Conservation (phyloP, 73 alveolate genomes). For the Paramecium bursaria region DNA sequence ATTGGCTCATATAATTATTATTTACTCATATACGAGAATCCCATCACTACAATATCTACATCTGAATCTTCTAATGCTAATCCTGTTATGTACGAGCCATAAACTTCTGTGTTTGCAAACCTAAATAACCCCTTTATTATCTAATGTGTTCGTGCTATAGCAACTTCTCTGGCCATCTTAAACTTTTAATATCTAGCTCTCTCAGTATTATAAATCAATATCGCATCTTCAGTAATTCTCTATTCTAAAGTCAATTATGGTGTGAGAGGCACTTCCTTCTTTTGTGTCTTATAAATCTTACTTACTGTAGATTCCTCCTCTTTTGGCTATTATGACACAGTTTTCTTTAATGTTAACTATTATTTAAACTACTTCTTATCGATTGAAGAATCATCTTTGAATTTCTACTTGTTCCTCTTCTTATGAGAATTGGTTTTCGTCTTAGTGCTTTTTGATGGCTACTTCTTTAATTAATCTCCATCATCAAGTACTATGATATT, state of each 20-base stretch:
- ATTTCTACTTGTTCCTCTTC: too few relatives aligned
- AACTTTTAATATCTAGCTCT: background rate
- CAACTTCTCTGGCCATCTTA: conserved; percentile 13
- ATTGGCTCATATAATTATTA: conserved; percentile 54
- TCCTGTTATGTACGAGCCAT: conserved; percentile 54
- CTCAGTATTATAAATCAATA: conserved; percentile 9
- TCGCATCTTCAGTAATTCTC: conserved; percentile 12
- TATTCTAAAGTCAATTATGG: conserved; percentile 33
- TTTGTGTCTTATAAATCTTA: conserved; percentile 9
- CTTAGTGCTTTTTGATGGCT: too few relatives aligned
- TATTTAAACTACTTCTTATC: background rate
- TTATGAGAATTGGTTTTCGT: too few relatives aligned
- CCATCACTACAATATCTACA: conserved; percentile 50
- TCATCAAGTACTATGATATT: too few relatives aligned
- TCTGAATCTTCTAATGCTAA: conserved; percentile 57
- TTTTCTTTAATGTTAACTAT: background rate
- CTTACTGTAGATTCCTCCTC: background rate
- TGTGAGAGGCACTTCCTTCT: too few relatives aligned
- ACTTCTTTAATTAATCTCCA: too few relatives aligned
- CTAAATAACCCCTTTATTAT: conserved; percentile 8
- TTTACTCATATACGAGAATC: background rate
- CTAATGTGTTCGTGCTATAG: conserved; percentile 12
- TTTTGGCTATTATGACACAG: background rate
- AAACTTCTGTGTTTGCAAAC: conserved; percentile 18
- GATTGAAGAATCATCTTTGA: background rate